These are phyloP conservation scores for Tuber brumale DNA, from an alignment of 495 filamentous ascomycete species.

Conservation along the genomic window DNA sequence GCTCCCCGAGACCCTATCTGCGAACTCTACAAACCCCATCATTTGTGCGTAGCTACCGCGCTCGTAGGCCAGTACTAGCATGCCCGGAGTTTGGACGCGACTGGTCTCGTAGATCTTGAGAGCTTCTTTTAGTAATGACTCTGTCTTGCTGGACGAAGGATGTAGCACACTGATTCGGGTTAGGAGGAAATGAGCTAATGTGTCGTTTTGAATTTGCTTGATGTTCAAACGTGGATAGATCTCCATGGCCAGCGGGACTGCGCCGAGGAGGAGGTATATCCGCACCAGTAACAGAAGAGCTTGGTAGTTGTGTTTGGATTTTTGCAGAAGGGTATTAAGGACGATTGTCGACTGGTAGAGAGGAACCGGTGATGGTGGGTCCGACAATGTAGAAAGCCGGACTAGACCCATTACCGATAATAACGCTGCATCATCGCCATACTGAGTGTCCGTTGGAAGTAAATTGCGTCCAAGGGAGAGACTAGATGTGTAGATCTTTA, in stretches of 20 bases:
- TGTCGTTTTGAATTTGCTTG: constrained; percentile 58
- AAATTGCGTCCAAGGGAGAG: constrained; percentile 38
- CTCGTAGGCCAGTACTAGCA: constrained; percentile 42
- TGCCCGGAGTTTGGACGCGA: constrained; percentile 37
- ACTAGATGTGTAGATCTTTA: constrained; percentile 47
- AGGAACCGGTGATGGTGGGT: constrained; percentile 30
- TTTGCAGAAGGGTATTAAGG: constrained; percentile 48
- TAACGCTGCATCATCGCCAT: constrained; percentile 54
- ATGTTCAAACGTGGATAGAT: constrained; percentile 53
- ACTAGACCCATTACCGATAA: constrained; percentile 55
- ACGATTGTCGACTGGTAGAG: constrained; percentile 51
- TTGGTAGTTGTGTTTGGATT: constrained; percentile 56
- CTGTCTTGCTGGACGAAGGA: constrained; percentile 22
- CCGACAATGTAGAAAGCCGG: constrained; percentile 42
- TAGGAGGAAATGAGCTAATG: constrained; percentile 53
- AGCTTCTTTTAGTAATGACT: constrained; percentile 25
- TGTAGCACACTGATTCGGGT: constrained; percentile 54
- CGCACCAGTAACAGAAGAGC: constrained; percentile 52
- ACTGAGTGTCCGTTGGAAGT: constrained; percentile 51
- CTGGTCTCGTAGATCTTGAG: constrained; percentile 40
- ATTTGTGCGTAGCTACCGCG: constrained; percentile 43
- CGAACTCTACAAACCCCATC: constrained; percentile 43
- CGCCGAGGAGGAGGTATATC: constrained; percentile 52
- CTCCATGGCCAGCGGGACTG: constrained; percentile 50
- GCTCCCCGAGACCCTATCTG: constrained; percentile 36